Percentiles rank a stretch among this genome's conserved stretches.
These are phyloP conservation scores for Aureobasidium pullulans DNA, from an alignment of 2,329 filamentous ascomycete species.

Conservation along the genomic window DNA sequence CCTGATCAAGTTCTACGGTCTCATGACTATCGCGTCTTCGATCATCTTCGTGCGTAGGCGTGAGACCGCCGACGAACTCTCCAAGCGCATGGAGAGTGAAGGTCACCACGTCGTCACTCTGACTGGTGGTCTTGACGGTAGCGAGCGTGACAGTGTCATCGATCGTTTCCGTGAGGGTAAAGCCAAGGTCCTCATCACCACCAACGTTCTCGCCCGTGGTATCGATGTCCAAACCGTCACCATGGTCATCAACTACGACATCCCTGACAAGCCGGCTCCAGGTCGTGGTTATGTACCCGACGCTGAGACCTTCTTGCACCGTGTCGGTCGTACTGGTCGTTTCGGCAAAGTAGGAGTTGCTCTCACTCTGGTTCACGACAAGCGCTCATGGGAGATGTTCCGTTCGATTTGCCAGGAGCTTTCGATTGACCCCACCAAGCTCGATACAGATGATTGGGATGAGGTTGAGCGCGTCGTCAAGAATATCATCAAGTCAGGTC, in stretches of 20 bases:
- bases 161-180: conserved; percentile 78
- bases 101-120: conserved; percentile 88
- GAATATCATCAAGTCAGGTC: conserved; percentile 61
- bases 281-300: conserved; percentile 40
- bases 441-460: conserved; percentile 87
- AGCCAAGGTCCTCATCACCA: conserved; percentile 95
- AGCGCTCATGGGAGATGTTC: conserved; percentile 71
- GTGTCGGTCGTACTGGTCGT: conserved; percentile 92
- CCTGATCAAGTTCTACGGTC: conserved; percentile 85
- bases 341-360: conserved; percentile 95
- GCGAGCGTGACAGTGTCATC: conserved; percentile 74
- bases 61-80: conserved; percentile 76
- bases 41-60: conserved; percentile 97
- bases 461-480: conserved; percentile 76
- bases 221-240: conserved; percentile 90
- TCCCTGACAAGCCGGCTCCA: conserved; percentile 48
- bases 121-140: conserved; percentile 79
- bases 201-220: conserved; percentile 90
- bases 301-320: conserved; percentile 92
- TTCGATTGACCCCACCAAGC: conserved; percentile 68
- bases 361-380: conserved; percentile 88
- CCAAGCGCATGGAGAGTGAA: conserved; percentile 76
- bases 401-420: conserved; percentile 75
- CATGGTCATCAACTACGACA: conserved; percentile 93
- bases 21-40: conserved; percentile 94